Evolutionary conservation across 345 rosid genomes (phyloP), one percentile per base, ranked within the genome.

Genomic region (Aethionema arabicum): DNA sequence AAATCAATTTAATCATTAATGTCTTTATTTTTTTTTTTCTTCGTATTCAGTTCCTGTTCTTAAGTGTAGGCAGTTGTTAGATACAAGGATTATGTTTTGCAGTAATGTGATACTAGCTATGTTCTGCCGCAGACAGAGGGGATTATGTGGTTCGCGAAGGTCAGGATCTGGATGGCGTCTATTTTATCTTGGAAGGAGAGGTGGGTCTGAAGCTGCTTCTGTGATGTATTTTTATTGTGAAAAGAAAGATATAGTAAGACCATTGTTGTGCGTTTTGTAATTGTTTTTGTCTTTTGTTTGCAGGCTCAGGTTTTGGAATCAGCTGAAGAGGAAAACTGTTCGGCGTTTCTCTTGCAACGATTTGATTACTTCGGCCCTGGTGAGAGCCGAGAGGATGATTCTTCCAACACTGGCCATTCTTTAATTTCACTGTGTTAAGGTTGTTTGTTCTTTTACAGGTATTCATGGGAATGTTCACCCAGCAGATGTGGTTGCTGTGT

Each of bases 301-400:
- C 73, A 93, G 99, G 99, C 95, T 50, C 90, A 87, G 73, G 97
- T 90, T 33, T 77, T 75, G 5, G 84, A 77, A 68, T 56, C 86
- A 32, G 69, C 57, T 0, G 85, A 70, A 68, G 90, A 85, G 12
- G 84, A 77, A 48, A 63, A 55, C 40, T 80, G 72, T 27, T 69
- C 81, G 0, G 96, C 90, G 48, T 85, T 72, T 58, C 88, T 66
- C 5, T 74, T 93, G 81, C 77, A 77, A 69, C 84, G 61, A 69
- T 83, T 70, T 65, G 99, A 93, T 77, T 87, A 79, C 79, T 90
- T 87, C 63, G 97, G 97, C 46, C 77, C 78, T 48, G 90, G 99
- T 90, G 73, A 74, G 79, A 67, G 90, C 97, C 87, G 73, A 74
- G 79, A 67, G 32, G 35, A 56, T 11, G 46, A 11, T 39, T 56